These are phyloP conservation scores for Drosera spatulata DNA, from an alignment of 179 eudicot genomes.

Conservation along the genomic window DNA sequence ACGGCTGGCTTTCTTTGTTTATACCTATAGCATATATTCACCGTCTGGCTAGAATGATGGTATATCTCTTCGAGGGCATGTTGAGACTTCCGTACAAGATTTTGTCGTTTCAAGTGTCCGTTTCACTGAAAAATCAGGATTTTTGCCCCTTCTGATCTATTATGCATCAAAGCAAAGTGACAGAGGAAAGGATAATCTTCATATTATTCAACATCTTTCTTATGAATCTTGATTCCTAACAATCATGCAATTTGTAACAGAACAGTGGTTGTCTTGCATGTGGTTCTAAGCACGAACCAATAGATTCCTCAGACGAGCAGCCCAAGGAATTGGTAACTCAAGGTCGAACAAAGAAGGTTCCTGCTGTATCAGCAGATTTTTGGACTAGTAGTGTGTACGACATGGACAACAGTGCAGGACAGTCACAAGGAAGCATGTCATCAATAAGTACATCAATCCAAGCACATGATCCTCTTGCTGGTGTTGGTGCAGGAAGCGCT, in stretches of 20 bases:
- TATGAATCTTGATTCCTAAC: constrained; percentile 24
- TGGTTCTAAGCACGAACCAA: constrained; percentile 23
- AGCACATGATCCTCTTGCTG: constrained; percentile 29
- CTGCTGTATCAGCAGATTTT: constrained; percentile 32
- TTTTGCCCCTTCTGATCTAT: too few relatives aligned
- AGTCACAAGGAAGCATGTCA: constrained; percentile 53
- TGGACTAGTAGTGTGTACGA: constrained; percentile 56
- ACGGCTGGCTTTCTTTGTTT: too few relatives aligned
- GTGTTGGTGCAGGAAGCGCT: constrained; percentile 27
- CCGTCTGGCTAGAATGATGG: too few relatives aligned
- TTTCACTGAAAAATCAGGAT: too few relatives aligned
- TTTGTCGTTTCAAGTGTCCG: too few relatives aligned
- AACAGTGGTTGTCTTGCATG: constrained; percentile 79
- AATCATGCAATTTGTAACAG: constrained; percentile 52
- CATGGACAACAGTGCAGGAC: constrained; percentile 57
- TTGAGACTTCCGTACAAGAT: too few relatives aligned
- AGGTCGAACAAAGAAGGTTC: constrained; percentile 15
- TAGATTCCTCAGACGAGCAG: constrained; percentile 19
- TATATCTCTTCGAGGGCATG: too few relatives aligned
- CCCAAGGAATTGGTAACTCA: constrained; percentile 19
- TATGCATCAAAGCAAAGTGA: too few relatives aligned
- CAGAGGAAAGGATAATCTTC: not conserved
- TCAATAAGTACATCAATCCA: constrained; percentile 41
- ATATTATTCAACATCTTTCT: not conserved
- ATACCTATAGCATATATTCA: too few relatives aligned